Evolutionary conservation across 257 asterid genomes (phyloP).

Genomic region (Solanum medicagineum): DNA sequence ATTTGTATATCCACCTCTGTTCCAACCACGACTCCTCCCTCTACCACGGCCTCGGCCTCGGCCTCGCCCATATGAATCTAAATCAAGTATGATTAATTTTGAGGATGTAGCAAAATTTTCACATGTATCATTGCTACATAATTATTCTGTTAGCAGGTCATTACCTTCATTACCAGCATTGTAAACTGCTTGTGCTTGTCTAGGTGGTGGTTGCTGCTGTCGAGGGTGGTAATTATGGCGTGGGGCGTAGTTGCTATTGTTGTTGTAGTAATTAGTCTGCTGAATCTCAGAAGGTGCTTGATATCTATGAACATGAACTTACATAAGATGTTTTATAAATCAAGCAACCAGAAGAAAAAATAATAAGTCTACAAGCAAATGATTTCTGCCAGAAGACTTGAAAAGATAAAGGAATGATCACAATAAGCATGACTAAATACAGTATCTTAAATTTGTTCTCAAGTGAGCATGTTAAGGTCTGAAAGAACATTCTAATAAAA

Average conservation of each 20-base stretch:
- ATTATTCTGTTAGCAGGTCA: neutral
- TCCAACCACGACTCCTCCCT: constrained; percentile 88
- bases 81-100: neutral
- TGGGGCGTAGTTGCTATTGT: constrained; percentile 2
- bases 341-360: neutral
- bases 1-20: constrained; percentile 77
- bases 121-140: neutral
- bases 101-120: neutral
- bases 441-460: neutral
- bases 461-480: neutral
- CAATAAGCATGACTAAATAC: neutral
- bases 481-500: neutral
- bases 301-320: constrained; percentile 31
- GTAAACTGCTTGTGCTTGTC: constrained; percentile 46
- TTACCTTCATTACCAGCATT: constrained; percentile 56
- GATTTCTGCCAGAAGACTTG: neutral
- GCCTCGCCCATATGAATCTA: constrained; percentile 74
- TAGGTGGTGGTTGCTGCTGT: constrained; percentile 32
- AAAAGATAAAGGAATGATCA: neutral
- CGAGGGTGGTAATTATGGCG: constrained; percentile 48
- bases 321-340: neutral
- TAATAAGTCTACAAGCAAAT: neutral
- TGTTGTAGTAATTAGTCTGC: constrained; percentile 17
- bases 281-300: constrained; percentile 66
- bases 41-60: constrained; percentile 89